Conservation (phyloP, 2,329 filamentous ascomycete species). For the Paramyrothecium roridum region DNA sequence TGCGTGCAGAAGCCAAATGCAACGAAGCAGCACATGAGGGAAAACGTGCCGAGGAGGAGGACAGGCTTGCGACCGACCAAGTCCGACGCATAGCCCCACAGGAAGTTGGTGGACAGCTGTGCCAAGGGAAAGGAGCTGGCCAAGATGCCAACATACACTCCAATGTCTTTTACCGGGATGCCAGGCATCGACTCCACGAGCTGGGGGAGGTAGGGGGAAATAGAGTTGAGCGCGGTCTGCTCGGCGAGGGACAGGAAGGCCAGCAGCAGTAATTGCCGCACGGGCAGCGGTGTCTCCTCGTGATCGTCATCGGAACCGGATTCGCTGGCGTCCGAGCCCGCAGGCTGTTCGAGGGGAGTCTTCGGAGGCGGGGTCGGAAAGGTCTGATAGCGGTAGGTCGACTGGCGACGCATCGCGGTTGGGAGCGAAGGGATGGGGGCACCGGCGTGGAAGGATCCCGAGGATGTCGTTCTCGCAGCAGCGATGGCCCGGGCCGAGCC, state of each 20-base stretch:
- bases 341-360: constrained; percentile 53
- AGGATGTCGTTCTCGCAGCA: constrained; percentile 21
- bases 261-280: constrained; percentile 77
- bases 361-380: constrained; percentile 74
- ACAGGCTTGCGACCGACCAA: constrained; percentile 71
- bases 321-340: constrained; percentile 19
- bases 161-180: constrained; percentile 67
- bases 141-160: constrained; percentile 85
- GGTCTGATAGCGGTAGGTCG: constrained; percentile 69
- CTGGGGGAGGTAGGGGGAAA: constrained; percentile 88
- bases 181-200: constrained; percentile 88
- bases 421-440: constrained; percentile 40
- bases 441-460: constrained; percentile 50
- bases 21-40: constrained; percentile 77
- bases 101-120: constrained; percentile 86
- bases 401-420: constrained; percentile 32
- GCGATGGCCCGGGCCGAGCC: background rate
- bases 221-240: constrained; percentile 95
- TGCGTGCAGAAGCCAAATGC: constrained; percentile 83
- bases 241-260: constrained; percentile 88
- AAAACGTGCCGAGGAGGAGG: constrained; percentile 73
- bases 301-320: constrained; percentile 29
- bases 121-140: constrained; percentile 90
- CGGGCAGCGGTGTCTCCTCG: constrained; percentile 72
- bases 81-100: constrained; percentile 56